Percentiles rank a stretch among this genome's conserved stretches.
These are phyloP conservation scores for Coemansia erecta DNA, from an alignment of 192 early-diverging fungal species.

Conservation along the genomic window DNA sequence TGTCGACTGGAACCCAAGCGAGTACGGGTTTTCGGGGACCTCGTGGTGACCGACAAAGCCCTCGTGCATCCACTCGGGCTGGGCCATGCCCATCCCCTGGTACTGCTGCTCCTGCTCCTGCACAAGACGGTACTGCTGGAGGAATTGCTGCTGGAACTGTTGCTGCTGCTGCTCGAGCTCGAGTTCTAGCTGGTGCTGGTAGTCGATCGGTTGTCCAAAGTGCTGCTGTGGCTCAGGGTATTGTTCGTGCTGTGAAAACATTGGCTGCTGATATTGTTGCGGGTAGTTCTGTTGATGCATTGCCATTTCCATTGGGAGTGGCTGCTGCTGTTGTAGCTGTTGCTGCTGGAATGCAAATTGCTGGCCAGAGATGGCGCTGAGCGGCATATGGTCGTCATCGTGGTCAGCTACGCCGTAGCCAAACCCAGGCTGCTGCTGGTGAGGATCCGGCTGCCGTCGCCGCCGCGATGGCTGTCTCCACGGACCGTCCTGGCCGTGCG, in stretches of 20 bases:
- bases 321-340: not conserved
- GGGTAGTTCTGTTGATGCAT: conserved; percentile 16
- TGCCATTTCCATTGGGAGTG: conserved; percentile 1
- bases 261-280: conserved; percentile 12
- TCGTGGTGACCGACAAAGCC: conserved; percentile 29
- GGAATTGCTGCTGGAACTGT: conserved; percentile 47
- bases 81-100: conserved; percentile 3
- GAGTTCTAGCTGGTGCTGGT: conserved; percentile 40
- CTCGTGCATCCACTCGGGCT: conserved; percentile 36
- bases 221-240: conserved; percentile 6
- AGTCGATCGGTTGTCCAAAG: conserved; percentile 7
- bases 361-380: conserved; percentile 29
- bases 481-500: not conserved
- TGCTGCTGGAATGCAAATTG: not conserved
- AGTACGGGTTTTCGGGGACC: conserved; percentile 18
- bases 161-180: conserved; percentile 49
- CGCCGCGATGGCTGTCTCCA: not conserved
- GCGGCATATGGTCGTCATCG: conserved; percentile 36
- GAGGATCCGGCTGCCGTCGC: conserved; percentile 3
- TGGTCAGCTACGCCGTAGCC: conserved; percentile 5
- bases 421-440: conserved; percentile 2
- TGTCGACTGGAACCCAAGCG: conserved; percentile 31
- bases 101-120: conserved; percentile 27
- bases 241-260: not conserved
- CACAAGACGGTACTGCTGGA: conserved; percentile 41